Base-by-base conservation (phyloP, 495 filamentous ascomycete genomes). In the Pseudoneurospora amorphoporcata region DNA sequence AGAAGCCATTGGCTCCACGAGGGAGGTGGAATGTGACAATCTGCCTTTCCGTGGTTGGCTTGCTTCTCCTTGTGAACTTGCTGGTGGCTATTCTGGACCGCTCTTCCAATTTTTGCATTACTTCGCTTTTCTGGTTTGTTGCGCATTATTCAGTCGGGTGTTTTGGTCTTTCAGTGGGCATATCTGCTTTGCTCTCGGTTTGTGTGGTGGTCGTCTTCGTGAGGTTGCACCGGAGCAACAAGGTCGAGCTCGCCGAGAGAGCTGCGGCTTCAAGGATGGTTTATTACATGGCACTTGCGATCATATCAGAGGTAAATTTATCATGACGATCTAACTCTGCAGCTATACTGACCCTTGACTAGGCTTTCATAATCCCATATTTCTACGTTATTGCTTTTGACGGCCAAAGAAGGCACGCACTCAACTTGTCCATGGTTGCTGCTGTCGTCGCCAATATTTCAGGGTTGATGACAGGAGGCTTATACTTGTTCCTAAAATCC, bases 101-200 rank as follows among this genome's bases (percentile, higher is more conserved):
- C 2, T 77, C 83, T 19, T 75, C 77, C 14, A 77, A 81, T 53
- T 77, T 84, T 45, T 86, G 84, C 74, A 78, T 84, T 65, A 80
- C 81, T 68, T 85, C 84, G 19, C 81, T 86, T 16, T 86, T 86
- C 73, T 86, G 82, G 83, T 85, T 85, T 69, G 80, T 85, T 39
- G 77, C 80, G n/a, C 81, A 81, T 72, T 86, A 83, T 73, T 77
- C 81, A 9, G 72, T 77, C 61, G 79, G 79, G 4, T 84, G 82
- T 68, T 84, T 85, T 58, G 79, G 73, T 5, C 68, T 85, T 4
- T 71, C 85, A 10, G 74, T 80, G 29, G 75, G 73, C 17, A 83
- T 85, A 9, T 69, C 74, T 19, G 69, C 74, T 39, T 72, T 80
- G 38, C 71, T 86, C 39, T 40, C 80, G 2, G 69, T 76, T 12